These are phyloP conservation scores for Tetrahymena malaccensis DNA, from an alignment of 73 alveolate species.

Conservation along the genomic window DNA sequence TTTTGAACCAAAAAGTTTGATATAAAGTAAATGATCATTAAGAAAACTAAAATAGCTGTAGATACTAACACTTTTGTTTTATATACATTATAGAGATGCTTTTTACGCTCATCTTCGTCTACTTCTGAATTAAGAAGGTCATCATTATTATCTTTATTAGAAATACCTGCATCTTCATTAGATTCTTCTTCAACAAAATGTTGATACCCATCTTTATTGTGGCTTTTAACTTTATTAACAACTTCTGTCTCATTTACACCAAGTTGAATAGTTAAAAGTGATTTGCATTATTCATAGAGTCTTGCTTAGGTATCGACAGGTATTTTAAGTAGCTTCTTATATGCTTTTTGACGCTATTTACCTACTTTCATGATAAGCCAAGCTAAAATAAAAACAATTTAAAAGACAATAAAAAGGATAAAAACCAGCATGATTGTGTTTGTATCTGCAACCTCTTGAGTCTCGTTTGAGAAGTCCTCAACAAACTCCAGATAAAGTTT, in stretches of 20 bases:
- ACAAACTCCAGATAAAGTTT: neutral
- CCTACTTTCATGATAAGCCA: neutral
- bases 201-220: neutral
- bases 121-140: neutral
- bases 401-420: neutral
- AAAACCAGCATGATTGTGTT: neutral
- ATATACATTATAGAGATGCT: neutral
- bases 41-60: neutral
- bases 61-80: neutral
- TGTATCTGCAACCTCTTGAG: neutral
- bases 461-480: neutral
- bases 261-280: neutral
- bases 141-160: neutral
- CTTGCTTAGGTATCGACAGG: neutral
- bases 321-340: neutral
- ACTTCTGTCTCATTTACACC: neutral
- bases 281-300: neutral
- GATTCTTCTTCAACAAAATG: neutral
- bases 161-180: neutral
- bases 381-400: neutral
- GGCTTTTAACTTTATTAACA: neutral
- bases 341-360: neutral
- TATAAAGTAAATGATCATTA: neutral
- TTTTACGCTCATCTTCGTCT: neutral
- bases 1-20: neutral